Evolutionary conservation across 1,284 basidiomycete genomes (phyloP).

Genomic region (Apiotrichum gracile): DNA sequence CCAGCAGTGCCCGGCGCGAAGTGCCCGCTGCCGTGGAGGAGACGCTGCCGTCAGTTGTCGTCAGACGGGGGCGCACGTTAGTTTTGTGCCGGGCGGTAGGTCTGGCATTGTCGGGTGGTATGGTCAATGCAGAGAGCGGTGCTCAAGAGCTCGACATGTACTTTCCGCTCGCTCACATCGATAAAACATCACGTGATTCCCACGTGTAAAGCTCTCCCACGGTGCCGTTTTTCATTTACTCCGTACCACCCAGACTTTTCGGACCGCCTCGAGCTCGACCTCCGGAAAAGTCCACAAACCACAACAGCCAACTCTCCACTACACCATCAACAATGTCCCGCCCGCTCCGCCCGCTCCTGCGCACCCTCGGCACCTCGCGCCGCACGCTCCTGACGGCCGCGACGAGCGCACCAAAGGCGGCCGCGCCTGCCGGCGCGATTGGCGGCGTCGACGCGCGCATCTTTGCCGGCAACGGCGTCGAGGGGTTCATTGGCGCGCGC

Average conservation of each 20-base stretch:
- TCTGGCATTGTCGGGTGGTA: not conserved
- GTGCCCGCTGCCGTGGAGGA: slow-evolving; percentile 27
- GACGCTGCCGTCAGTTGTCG: slow-evolving; percentile 16
- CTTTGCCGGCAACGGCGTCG: slow-evolving; percentile 22
- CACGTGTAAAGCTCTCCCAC: not conserved
- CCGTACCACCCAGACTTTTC: not conserved
- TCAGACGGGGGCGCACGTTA: not conserved
- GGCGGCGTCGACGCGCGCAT: slow-evolving; percentile 36
- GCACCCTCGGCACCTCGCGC: not conserved
- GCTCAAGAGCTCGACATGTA: too few species aligned
- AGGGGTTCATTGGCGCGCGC: slow-evolving; percentile 32
- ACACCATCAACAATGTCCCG: slow-evolving; percentile 4
- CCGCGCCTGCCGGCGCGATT: slow-evolving; percentile 2
- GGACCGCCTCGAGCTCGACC: not conserved
- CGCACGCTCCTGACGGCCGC: not conserved
- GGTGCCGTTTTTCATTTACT: not conserved
- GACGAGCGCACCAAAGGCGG: not conserved
- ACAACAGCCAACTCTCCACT: not conserved
- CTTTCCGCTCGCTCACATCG: too few species aligned
- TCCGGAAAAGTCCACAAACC: not conserved
- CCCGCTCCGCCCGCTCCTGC: not conserved
- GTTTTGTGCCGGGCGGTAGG: slow-evolving; percentile 1
- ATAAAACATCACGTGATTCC: too few species aligned
- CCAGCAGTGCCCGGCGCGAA: slow-evolving; percentile 10
- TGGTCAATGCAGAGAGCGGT: too few species aligned